Percentiles rank a stretch among this genome's conserved stretches.
Conservation (phyloP, 495 filamentous ascomycete genomes). For the Evernia prunastri region DNA sequence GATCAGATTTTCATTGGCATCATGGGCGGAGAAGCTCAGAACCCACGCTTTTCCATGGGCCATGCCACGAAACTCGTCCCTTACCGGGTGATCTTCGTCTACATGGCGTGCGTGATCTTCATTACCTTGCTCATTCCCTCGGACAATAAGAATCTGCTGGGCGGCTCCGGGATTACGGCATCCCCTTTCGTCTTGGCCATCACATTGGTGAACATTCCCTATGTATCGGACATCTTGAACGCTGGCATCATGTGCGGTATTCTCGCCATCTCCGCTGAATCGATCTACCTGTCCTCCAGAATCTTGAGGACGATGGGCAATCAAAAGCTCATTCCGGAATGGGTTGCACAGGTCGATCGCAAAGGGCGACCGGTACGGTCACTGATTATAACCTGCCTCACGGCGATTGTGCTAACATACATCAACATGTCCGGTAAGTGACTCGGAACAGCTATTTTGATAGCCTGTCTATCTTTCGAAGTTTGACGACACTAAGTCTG, state of each 20-base stretch:
- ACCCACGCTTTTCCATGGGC: slow-evolving; percentile 28
- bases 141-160: slow-evolving; percentile 27
- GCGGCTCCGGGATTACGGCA: slow-evolving; percentile 31
- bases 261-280: slow-evolving; percentile 30
- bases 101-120: slow-evolving; percentile 28
- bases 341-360: slow-evolving; percentile 28
- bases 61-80: slow-evolving; percentile 31
- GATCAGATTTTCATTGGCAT: slow-evolving; percentile 25
- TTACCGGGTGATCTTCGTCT: slow-evolving; percentile 32
- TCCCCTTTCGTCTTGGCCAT: slow-evolving; percentile 31
- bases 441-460: not conserved
- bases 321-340: slow-evolving; percentile 25
- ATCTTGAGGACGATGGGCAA: slow-evolving; percentile 31
- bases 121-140: slow-evolving; percentile 31
- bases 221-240: slow-evolving; percentile 31
- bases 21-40: slow-evolving; percentile 26
- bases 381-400: slow-evolving; percentile 23
- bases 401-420: slow-evolving; percentile 28
- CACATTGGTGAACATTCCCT: slow-evolving; percentile 27
- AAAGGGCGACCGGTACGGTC: slow-evolving; percentile 28
- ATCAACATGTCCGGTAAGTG: slow-evolving; percentile 28
- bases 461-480: not conserved
- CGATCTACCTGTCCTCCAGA: slow-evolving; percentile 31
- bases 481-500: slow-evolving; percentile 2
- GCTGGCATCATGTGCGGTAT: slow-evolving; percentile 32